Base-by-base conservation (phyloP, 1,139 yeast species). In the Suhomyces bolitotheri region DNA sequence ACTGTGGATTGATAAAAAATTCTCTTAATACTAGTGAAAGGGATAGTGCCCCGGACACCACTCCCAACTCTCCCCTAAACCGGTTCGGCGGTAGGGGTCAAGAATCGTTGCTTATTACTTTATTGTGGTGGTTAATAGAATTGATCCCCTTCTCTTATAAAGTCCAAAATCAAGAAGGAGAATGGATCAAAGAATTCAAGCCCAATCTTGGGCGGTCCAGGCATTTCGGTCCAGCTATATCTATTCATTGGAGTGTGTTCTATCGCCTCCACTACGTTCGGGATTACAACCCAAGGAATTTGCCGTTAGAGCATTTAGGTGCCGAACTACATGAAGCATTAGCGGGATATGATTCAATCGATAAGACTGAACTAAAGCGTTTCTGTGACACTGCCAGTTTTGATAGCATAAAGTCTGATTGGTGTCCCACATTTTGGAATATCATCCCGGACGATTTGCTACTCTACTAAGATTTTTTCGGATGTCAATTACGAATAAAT, bases 111-210 rank as follows among this genome's bases (percentile, higher is more conserved):
- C 10, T 46, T 1, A 33, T 38, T 17, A 41, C 63, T 2, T 7
- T 73, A 0, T 47, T 63, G 7, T 80, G 86, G 86, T 80, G 85
- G 85, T 2, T 70, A 2, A 52, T 78, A n/a, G 88, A 80, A 47
- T 54, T 74, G 11, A 43, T 80, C 8, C 86, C 87, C 1, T 50
- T 79, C 26, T 78, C 79, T 0, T 64, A 71, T 15, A 69, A 72
- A 42, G 55, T 69, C 22, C 78, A 77, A 45, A 63, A 72, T 45
- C 44, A 49, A 5, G 48, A 58, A 8, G 78, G 78, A 2, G 58
- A 61, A 41, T 77, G 83, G 82, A 60, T 54, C 38, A 62, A 66
- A 32, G 56, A 63, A 4, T 72, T 64, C 43, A 49, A 58, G 8
- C 86, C 86, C 1, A 80, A 80, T 49, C 44, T 76, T 5, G 85